A percentile compares a stretch with the other conserved stretches of the same genome.
Conservation (phyloP, 495 filamentous ascomycete genomes). For the Tuber microsphaerosporum region DNA sequence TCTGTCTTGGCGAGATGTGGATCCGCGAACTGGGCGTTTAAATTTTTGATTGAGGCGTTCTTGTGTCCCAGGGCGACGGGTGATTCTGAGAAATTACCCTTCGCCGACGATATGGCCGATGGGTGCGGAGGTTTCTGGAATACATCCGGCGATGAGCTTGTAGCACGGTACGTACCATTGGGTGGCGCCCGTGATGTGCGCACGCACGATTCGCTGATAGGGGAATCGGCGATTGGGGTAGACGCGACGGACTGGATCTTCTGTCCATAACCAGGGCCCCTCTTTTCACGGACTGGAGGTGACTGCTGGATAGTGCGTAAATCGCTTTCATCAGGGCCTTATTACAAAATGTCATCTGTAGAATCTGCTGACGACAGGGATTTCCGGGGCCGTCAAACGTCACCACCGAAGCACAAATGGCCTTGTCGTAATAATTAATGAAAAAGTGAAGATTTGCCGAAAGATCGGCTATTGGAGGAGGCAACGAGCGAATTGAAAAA, state of each 20-base stretch:
- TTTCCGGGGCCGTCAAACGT: slow-evolving; percentile 79
- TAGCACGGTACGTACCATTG: not conserved
- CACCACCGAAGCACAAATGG: slow-evolving; percentile 83
- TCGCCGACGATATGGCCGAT: slow-evolving; percentile 10
- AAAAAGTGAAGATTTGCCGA: slow-evolving; percentile 55
- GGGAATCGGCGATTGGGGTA: slow-evolving; percentile 14
- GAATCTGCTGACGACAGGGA: slow-evolving; percentile 76
- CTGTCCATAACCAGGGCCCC: slow-evolving; percentile 20
- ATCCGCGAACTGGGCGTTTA: slow-evolving; percentile 77
- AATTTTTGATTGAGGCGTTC: slow-evolving; percentile 66
- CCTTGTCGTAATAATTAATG: slow-evolving; percentile 75
- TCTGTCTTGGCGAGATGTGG: slow-evolving; percentile 67
- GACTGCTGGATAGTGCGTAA: slow-evolving; percentile 80
- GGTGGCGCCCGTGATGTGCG: slow-evolving; percentile 17
- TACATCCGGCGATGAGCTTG: slow-evolving; percentile 9
- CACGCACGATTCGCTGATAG: slow-evolving; percentile 10
- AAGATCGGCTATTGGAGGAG: slow-evolving; percentile 47
- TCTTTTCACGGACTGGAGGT: slow-evolving; percentile 51
- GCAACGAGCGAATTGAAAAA: slow-evolving; percentile 25
- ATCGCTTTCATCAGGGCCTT: slow-evolving; percentile 84
- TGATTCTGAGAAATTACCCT: slow-evolving; percentile 10
- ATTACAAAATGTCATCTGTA: slow-evolving; percentile 69
- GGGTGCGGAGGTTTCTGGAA: slow-evolving; percentile 15
- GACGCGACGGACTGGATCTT: slow-evolving; percentile 8
- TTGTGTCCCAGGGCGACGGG: slow-evolving; percentile 51